A percentile compares a stretch with the other conserved stretches of the same genome.
These are phyloP conservation scores for Pyrus bretschneideri DNA, from an alignment of 306 rosid genomes.

Conservation along the genomic window DNA sequence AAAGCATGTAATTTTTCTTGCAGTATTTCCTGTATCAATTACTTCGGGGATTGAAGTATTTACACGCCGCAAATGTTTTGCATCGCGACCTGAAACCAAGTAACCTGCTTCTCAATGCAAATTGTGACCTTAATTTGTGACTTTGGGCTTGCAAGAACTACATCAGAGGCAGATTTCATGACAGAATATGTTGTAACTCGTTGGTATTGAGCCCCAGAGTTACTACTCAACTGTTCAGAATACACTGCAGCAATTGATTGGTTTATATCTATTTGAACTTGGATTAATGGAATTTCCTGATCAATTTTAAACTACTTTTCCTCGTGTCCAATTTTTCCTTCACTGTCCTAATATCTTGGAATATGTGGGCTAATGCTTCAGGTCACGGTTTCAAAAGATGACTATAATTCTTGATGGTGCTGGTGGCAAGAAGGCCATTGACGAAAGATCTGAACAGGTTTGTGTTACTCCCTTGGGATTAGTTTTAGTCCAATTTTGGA, in stretches of 20 bases:
- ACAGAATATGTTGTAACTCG: slow-evolving; percentile 70
- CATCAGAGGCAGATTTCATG: slow-evolving; percentile 72
- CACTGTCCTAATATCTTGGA: background rate
- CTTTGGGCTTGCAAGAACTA: slow-evolving; percentile 77
- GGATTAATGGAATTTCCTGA: background rate
- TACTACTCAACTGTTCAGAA: slow-evolving; percentile 59
- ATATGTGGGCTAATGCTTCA: slow-evolving; percentile 15
- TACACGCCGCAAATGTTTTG: slow-evolving; percentile 67
- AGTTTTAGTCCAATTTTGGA: background rate
- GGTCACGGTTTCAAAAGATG: slow-evolving; percentile 91
- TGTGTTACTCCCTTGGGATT: slow-evolving; percentile 8
- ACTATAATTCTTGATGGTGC: slow-evolving; percentile 94
- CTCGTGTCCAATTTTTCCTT: background rate
- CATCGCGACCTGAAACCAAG: slow-evolving; percentile 74
- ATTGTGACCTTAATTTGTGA: slow-evolving; percentile 70
- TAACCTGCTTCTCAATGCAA: slow-evolving; percentile 56
- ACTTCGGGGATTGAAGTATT: slow-evolving; percentile 59
- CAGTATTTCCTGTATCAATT: slow-evolving; percentile 63
- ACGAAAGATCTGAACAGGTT: slow-evolving; percentile 98
- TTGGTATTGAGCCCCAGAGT: slow-evolving; percentile 71
- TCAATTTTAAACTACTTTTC: background rate
- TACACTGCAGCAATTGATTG: slow-evolving; percentile 63
- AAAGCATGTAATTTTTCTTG: slow-evolving; percentile 11
- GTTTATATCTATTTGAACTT: background rate
- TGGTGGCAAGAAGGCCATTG: slow-evolving; percentile 79